Percentiles rank a stretch among this genome's conserved stretches.
These are phyloP conservation scores for Lodderomyces theae DNA, from an alignment of 1,139 yeast genomes.

Conservation along the genomic window DNA sequence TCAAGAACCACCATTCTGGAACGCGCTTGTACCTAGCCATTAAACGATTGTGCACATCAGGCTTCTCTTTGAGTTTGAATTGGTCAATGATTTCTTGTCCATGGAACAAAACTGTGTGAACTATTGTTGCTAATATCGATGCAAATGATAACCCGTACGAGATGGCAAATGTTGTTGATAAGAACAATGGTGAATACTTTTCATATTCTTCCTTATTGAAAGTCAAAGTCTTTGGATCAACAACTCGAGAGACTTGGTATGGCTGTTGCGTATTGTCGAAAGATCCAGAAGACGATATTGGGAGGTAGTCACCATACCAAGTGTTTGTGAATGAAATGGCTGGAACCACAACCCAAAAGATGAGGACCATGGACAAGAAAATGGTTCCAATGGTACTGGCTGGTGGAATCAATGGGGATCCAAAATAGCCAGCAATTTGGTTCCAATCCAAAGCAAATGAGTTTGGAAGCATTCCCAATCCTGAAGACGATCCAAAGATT, in stretches of 20 bases:
- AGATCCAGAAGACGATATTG: conserved; percentile 40
- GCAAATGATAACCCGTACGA: conserved; percentile 67
- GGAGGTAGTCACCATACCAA: conserved; percentile 45
- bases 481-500: conserved; percentile 57
- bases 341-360: conserved; percentile 43
- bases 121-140: conserved; percentile 54
- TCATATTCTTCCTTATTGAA: conserved; percentile 48
- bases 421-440: conserved; percentile 52
- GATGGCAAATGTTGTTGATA: conserved; percentile 62
- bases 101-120: conserved; percentile 55
- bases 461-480: conserved; percentile 60
- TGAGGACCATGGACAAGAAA: conserved; percentile 40
- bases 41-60: conserved; percentile 62
- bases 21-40: conserved; percentile 57
- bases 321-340: conserved; percentile 42
- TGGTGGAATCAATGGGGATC: conserved; percentile 70
- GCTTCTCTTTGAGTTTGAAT: conserved; percentile 42
- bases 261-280: conserved; percentile 34
- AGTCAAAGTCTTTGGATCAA: conserved; percentile 32
- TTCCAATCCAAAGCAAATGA: conserved; percentile 43
- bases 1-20: conserved; percentile 66
- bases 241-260: conserved; percentile 41
- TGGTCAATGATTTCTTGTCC: conserved; percentile 50
- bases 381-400: conserved; percentile 54
- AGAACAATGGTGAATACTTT: conserved; percentile 50